Evolutionary conservation across 352 stramenopile species (phyloP), one percentile per base, ranked within the genome.

Genomic region (Globisporangium megalacanthum): DNA sequence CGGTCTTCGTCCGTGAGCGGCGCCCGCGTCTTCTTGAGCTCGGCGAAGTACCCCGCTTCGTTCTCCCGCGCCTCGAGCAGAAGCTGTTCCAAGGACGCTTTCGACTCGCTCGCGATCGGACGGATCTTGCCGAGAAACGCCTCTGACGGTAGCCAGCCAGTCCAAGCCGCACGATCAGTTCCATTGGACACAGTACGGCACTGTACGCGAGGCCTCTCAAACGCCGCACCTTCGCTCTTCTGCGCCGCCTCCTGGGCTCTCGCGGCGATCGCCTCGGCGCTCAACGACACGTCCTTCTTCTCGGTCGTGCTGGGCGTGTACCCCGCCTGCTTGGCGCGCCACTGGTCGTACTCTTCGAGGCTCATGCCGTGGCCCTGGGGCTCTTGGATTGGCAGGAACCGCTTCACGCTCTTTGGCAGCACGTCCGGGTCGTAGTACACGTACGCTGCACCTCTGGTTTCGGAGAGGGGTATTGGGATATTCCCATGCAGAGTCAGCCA

Each of bases 361-460:
- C 77, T 93, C 85, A 94, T 94, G 56, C 77, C 83, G 50, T 89
- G 80, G 48, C 85, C 85, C 52, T 89, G 74, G 0, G 77, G 77
- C 47, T 91, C 83, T 56, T 94, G 77, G 60, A 94, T 94, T 48
- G 79, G 81, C 45, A 93, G 65, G 56, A 70, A 89, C 55, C 82
- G 84, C 67, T 90, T 90, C 56, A 94, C 68, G 35, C 79, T 68
- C 52, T 52, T 66, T 6, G 85, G 85, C 31, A 94, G 61, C 37
- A 94, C 83, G 50, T 94, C 85, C 22, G 85, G 85, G 56, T 94
- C 85, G 49, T 89, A 89, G 65, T 94, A 94, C 52, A 92, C 80
- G 57, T 94, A 94, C 31, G 73, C 77, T 49, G 91, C 64, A 19
- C 74, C 78, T 58, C 84, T 92, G 42, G 25, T 29, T 29, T 4